Conservation (phyloP, 1,284 basidiomycete genomes). For the Ustilago tritici region DNA sequence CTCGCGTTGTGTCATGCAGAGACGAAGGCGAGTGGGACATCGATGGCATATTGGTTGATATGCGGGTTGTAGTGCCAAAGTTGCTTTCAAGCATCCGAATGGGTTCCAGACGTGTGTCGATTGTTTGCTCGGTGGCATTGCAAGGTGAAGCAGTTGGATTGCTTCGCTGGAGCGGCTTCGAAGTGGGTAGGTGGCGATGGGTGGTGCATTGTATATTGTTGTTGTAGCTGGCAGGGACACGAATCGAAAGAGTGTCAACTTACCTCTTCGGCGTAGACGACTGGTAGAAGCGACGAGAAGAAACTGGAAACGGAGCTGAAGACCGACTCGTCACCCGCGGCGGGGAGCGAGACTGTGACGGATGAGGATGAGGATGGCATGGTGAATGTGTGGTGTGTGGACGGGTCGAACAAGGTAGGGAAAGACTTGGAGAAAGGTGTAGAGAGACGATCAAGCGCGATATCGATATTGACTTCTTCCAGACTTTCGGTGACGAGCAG, state of each 20-base stretch:
- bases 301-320: slow-evolving; percentile 54
- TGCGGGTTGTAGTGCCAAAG: too few species aligned
- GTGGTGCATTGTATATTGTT: neutral
- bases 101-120: neutral
- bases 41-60: too few species aligned
- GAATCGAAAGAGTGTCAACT: slow-evolving; percentile 21
- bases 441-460: slow-evolving; percentile 5
- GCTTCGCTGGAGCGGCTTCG: neutral
- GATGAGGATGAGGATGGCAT: slow-evolving; percentile 52
- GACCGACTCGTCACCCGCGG: slow-evolving; percentile 46
- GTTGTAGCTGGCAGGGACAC: slow-evolving; percentile 6
- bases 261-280: slow-evolving; percentile 59
- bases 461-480: slow-evolving; percentile 1
- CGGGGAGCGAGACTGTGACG: slow-evolving; percentile 46
- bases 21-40: neutral
- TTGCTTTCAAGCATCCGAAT: neutral
- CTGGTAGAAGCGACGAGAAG: slow-evolving; percentile 57
- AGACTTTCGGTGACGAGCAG: slow-evolving; percentile 16
- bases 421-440: slow-evolving; percentile 8
- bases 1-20: neutral
- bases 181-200: neutral
- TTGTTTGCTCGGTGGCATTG: neutral
- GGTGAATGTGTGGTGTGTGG: slow-evolving; percentile 23
- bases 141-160: neutral
- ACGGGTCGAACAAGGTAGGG: slow-evolving; percentile 12